Percentiles rank a stretch among this genome's conserved stretches.
phyloP scores from a whole-genome alignment of 2,329 filamentous ascomycete genomes.

The Nothophaeocryptopus gaeumannii region DNA sequence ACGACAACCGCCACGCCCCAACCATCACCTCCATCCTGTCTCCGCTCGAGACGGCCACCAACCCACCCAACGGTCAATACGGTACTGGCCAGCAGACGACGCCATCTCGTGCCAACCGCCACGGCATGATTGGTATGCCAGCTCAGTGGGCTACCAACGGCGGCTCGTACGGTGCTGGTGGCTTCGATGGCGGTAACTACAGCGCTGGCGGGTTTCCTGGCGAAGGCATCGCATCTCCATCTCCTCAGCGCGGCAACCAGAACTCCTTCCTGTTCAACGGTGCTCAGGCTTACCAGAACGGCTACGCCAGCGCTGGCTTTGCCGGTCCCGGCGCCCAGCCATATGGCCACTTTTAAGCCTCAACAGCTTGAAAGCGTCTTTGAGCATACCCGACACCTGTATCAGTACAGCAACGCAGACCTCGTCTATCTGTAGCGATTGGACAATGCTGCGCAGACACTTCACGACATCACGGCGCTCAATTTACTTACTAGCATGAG shows the following conservation, averaged over 20 bases:
- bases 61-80: conserved; percentile 9
- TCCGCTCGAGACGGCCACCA: conserved; percentile 18
- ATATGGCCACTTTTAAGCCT: conserved; percentile 29
- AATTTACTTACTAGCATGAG: no score
- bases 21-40: conserved; percentile 21
- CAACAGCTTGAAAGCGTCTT: background rate
- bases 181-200: conserved; percentile 18
- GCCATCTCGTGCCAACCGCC: conserved; percentile 27
- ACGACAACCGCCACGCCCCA: conserved; percentile 46
- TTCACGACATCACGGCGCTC: conserved; percentile 17
- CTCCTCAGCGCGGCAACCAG: conserved; percentile 30
- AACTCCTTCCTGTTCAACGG: conserved; percentile 23
- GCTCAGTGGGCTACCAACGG: conserved; percentile 22
- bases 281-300: conserved; percentile 21
- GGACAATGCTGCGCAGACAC: conserved; percentile 8
- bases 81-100: conserved; percentile 13
- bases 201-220: conserved; percentile 14
- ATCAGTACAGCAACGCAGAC: conserved; percentile 19
- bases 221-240: conserved; percentile 28
- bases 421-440: conserved; percentile 8
- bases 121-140: conserved; percentile 30
- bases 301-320: conserved; percentile 23
- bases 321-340: conserved; percentile 18
- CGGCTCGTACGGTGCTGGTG: conserved; percentile 8
- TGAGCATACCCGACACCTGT: conserved; percentile 12